These are phyloP conservation scores for Ephemerocybe angulata DNA, from an alignment of 768 basidiomycete species.

Conservation along the genomic window DNA sequence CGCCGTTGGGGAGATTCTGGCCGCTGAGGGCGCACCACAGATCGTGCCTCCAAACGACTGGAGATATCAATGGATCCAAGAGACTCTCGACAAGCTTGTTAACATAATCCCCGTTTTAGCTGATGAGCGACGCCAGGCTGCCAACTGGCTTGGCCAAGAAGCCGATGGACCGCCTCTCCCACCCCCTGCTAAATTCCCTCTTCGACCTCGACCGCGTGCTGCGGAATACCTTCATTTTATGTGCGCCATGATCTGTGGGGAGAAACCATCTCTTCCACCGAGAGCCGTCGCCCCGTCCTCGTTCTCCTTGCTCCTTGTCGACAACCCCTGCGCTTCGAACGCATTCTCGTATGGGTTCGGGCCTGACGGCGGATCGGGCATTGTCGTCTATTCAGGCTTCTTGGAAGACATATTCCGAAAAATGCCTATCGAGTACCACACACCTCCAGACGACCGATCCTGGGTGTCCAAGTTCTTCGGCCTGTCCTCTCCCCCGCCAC, in stretches of 20 bases:
- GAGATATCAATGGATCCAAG: constrained; percentile 84
- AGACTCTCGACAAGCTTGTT: constrained; percentile 77
- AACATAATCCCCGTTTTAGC: constrained; percentile 64
- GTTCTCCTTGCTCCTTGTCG: constrained; percentile 86
- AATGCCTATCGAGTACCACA: constrained; percentile 26
- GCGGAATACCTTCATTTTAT: constrained; percentile 64
- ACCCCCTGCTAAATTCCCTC: constrained; percentile 77
- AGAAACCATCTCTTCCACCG: constrained; percentile 35
- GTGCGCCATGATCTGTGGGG: constrained; percentile 47
- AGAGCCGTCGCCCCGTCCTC: constrained; percentile 76
- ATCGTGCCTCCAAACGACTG: constrained; percentile 79
- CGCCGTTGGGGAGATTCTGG: constrained; percentile 76
- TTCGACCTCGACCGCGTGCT: constrained; percentile 80
- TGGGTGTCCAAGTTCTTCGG: constrained; percentile 51
- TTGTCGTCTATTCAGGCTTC: constrained; percentile 94
- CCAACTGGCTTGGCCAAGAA: constrained; percentile 53
- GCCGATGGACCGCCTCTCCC: constrained; percentile 59
- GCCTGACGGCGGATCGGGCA: constrained; percentile 84
- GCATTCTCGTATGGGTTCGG: constrained; percentile 97
- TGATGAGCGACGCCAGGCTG: constrained; percentile 50
- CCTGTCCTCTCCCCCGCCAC: constrained; percentile 33
- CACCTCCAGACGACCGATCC: constrained; percentile 28
- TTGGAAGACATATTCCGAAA: constrained; percentile 77
- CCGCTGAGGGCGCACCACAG: constrained; percentile 55
- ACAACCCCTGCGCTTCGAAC: constrained; percentile 78